phyloP scores from a whole-genome alignment of 1,284 basidiomycete genomes.

The Exobasidium rhododendri region DNA sequence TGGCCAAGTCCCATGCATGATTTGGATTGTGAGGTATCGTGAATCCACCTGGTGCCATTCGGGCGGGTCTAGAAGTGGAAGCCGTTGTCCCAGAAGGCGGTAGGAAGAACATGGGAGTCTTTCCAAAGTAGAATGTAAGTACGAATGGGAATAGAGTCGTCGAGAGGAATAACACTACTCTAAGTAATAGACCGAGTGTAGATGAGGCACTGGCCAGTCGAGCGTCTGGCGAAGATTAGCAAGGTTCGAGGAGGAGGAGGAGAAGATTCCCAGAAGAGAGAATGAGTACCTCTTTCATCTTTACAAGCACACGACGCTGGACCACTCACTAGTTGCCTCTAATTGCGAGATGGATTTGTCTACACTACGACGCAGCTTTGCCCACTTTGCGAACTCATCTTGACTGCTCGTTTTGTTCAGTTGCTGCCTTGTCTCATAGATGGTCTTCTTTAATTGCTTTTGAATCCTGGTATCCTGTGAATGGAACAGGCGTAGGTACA shows the following conservation, averaged over 20 bases:
- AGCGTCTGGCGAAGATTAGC: too few species aligned
- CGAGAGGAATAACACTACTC: constrained; percentile 41
- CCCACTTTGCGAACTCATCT: constrained; percentile 98
- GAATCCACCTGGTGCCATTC: constrained; percentile 44
- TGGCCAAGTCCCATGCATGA: constrained; percentile 10
- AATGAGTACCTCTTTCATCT: too few species aligned
- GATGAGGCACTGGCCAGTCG: constrained; percentile 8
- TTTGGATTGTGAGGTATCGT: constrained; percentile 2
- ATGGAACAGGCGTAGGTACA: constrained; percentile 29
- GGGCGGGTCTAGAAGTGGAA: constrained; percentile 8
- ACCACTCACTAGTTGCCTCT: constrained; percentile 69
- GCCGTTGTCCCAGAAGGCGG: constrained; percentile 26
- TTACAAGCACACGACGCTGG: not conserved
- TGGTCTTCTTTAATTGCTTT: constrained; percentile 29
- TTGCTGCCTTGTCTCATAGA: constrained; percentile 70
- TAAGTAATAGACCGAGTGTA: constrained; percentile 32
- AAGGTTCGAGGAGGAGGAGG: too few species aligned
- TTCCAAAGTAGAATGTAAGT: constrained; percentile 46
- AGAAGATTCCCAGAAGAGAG: too few species aligned
- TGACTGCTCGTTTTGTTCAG: constrained; percentile 86
- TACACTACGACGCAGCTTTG: constrained; percentile 80
- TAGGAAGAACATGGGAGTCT: constrained; percentile 52
- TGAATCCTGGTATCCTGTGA: constrained; percentile 25
- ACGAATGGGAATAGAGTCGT: constrained; percentile 44
- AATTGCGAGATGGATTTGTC: constrained; percentile 90